Conservation (phyloP, 495 filamentous ascomycete species). For the Penicillium angulare region DNA sequence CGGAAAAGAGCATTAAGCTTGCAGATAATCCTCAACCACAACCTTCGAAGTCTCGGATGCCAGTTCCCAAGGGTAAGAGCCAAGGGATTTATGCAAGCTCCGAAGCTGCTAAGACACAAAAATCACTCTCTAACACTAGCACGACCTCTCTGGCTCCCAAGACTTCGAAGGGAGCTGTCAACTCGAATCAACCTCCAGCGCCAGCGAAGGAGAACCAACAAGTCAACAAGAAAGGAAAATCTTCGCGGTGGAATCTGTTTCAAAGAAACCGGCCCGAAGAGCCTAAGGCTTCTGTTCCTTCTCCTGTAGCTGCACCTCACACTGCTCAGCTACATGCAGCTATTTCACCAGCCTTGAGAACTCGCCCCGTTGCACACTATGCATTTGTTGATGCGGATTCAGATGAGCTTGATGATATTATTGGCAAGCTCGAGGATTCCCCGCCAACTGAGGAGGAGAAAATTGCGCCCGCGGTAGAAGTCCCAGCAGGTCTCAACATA, state of each 20-base stretch:
- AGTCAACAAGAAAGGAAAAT: slow-evolving; percentile 31
- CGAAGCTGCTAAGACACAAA: slow-evolving; percentile 20
- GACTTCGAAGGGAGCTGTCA: slow-evolving; percentile 9
- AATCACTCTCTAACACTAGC: slow-evolving; percentile 29
- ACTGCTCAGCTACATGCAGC: slow-evolving; percentile 37
- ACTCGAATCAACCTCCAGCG: not conserved
- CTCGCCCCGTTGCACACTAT: slow-evolving; percentile 69
- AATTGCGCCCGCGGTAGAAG: slow-evolving; percentile 19
- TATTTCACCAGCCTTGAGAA: slow-evolving; percentile 34
- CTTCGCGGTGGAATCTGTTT: slow-evolving; percentile 73
- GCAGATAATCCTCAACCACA: not conserved
- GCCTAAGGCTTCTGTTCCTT: slow-evolving; percentile 9
- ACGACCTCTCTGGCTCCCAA: slow-evolving; percentile 19
- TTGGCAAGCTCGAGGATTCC: slow-evolving; percentile 57
- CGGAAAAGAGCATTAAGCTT: not conserved
- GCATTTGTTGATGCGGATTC: slow-evolving; percentile 77
- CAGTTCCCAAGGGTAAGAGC: slow-evolving; percentile 17
- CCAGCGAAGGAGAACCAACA: slow-evolving; percentile 10
- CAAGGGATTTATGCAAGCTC: slow-evolving; percentile 23
- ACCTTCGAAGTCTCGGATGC: slow-evolving; percentile 19
- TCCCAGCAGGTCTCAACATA: slow-evolving; percentile 33
- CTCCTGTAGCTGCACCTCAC: slow-evolving; percentile 7
- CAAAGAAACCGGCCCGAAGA: slow-evolving; percentile 49
- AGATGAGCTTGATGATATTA: slow-evolving; percentile 63
- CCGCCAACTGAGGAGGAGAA: slow-evolving; percentile 42